These are phyloP conservation scores for Globisporangium cylindrosporum DNA, from an alignment of 352 stramenopile species.

Conservation along the genomic window DNA sequence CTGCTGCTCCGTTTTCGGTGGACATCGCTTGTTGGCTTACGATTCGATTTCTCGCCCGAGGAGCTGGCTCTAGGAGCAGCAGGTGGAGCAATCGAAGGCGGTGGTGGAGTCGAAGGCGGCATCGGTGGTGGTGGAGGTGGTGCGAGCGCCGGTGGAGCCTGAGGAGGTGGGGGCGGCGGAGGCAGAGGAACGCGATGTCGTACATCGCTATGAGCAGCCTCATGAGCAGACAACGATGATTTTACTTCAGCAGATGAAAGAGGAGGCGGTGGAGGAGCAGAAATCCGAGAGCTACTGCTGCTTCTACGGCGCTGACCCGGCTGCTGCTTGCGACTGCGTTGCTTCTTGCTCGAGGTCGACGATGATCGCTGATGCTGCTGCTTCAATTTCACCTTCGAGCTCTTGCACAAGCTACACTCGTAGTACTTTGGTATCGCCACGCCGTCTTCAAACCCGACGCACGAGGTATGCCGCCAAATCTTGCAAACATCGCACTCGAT, in stretches of 20 bases:
- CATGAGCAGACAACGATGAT: not conserved
- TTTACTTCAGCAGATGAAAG: not conserved
- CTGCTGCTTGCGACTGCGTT: slow-evolving; percentile 14
- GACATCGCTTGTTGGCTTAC: not conserved
- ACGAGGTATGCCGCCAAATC: slow-evolving; percentile 75
- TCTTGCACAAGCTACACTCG: slow-evolving; percentile 46
- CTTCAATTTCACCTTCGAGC: slow-evolving; percentile 4
- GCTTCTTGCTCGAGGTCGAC: slow-evolving; percentile 22
- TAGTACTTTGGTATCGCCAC: slow-evolving; percentile 53
- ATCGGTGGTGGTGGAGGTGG: slow-evolving; percentile 20
- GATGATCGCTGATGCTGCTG: slow-evolving; percentile 1
- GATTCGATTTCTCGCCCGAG: slow-evolving; percentile 5
- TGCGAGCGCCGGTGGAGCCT: slow-evolving; percentile 11
- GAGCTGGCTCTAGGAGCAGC: not conserved
- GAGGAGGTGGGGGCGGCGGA: slow-evolving; percentile 24
- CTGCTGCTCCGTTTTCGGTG: slow-evolving; percentile 13
- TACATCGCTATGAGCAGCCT: not conserved
- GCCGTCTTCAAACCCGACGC: slow-evolving; percentile 50
- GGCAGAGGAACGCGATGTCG: slow-evolving; percentile 19
- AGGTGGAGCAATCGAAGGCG: slow-evolving; percentile 7
- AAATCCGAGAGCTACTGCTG: not conserved
- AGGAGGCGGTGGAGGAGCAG: slow-evolving; percentile 12
- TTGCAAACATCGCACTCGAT: slow-evolving; percentile 64
- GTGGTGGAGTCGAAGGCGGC: slow-evolving; percentile 15
- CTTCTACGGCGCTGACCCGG: slow-evolving; percentile 8